Evolutionary conservation across 2,329 filamentous ascomycete genomes (phyloP).

Genomic region (Cryphonectria japonica): DNA sequence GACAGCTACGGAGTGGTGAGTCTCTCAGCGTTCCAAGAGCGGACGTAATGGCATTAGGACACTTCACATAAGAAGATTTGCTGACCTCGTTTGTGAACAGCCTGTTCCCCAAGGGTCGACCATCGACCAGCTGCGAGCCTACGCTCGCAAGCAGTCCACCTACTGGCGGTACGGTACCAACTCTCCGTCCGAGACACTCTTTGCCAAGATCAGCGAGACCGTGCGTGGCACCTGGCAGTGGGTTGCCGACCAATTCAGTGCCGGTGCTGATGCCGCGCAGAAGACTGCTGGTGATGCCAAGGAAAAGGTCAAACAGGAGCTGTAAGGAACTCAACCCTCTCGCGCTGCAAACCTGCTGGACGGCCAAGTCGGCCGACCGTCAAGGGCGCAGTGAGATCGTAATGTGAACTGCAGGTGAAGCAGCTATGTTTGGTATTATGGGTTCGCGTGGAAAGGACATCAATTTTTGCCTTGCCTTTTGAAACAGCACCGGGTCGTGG

Average conservation of each 20-base stretch:
- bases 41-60: not conserved
- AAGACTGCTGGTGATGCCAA: constrained; percentile 48
- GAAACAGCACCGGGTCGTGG: constrained; percentile 2
- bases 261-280: constrained; percentile 53
- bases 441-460: not conserved
- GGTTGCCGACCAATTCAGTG: constrained; percentile 52
- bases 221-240: constrained; percentile 55
- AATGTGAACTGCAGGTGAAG: not conserved
- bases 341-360: not conserved
- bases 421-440: constrained; percentile 9
- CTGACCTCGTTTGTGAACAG: constrained; percentile 35
- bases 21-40: not conserved
- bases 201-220: constrained; percentile 63
- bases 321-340: constrained; percentile 44
- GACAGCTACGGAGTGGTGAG: constrained; percentile 74
- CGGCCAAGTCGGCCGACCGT: not conserved
- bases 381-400: not conserved
- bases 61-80: not conserved
- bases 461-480: constrained; percentile 4
- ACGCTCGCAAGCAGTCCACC: constrained; percentile 72
- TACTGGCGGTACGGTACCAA: constrained; percentile 79
- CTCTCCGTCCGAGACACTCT: constrained; percentile 66
- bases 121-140: constrained; percentile 70
- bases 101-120: constrained; percentile 68
- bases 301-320: constrained; percentile 50